Percentiles rank a stretch among this genome's conserved stretches.
Conservation (phyloP, 2,329 filamentous ascomycete species). For the Apiospora rasikravindrae region DNA sequence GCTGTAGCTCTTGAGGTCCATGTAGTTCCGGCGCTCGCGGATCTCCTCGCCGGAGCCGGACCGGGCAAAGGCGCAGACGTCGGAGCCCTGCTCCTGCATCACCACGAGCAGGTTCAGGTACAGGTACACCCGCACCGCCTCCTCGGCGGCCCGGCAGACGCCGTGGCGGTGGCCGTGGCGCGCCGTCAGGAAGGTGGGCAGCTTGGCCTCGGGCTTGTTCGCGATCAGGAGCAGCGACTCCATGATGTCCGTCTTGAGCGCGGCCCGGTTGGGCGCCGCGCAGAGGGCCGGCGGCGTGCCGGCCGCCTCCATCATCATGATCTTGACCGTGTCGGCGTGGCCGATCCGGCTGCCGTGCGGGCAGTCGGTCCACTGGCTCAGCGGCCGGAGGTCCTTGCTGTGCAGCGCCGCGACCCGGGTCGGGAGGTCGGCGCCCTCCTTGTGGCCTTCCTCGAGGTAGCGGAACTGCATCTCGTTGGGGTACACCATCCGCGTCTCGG, state of each 20-base stretch:
- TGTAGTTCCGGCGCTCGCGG: neutral
- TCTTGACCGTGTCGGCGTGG: neutral
- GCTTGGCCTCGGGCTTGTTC: neutral
- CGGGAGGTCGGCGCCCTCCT: neutral
- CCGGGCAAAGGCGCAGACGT: neutral
- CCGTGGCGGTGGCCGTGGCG: neutral
- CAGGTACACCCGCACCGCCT: constrained; percentile 5
- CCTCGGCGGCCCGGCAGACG: neutral
- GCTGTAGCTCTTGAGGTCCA: neutral
- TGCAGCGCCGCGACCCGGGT: neutral
- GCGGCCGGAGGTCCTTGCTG: neutral
- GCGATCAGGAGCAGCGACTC: constrained; percentile 10
- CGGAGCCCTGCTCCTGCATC: constrained; percentile 2
- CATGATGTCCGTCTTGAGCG: neutral
- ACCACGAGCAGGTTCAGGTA: constrained; percentile 7
- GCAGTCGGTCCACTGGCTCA: neutral
- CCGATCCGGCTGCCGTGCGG: neutral
- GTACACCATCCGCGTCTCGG: constrained; percentile 4
- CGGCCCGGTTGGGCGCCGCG: neutral
- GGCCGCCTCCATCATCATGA: constrained; percentile 13
- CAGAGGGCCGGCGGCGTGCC: neutral
- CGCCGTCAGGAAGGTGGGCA: neutral
- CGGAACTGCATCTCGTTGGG: neutral
- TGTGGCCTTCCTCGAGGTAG: neutral
- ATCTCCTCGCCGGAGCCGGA: neutral